Conservation (phyloP, 441 rosid species). For the Adansonia rubrostipa region DNA sequence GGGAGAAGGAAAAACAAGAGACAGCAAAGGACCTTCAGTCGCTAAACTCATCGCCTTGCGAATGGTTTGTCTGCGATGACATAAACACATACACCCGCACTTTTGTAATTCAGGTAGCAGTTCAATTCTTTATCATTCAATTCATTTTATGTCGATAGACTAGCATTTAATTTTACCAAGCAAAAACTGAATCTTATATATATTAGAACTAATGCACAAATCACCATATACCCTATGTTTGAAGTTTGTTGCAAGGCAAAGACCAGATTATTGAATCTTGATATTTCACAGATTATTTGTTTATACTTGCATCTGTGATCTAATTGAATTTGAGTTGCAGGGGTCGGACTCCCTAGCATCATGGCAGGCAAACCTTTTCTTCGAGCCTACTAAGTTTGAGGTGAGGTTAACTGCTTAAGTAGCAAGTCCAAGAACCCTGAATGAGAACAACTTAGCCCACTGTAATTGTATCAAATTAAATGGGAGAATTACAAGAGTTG, state of each 20-base stretch:
- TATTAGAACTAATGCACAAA: neutral
- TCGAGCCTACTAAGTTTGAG: neutral
- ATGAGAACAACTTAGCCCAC: neutral
- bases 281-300: neutral
- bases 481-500: neutral
- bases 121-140: slow-evolving; percentile 20
- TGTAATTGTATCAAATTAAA: neutral
- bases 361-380: neutral
- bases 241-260: neutral
- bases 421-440: neutral
- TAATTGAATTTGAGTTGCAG: neutral
- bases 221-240: too few relatives aligned
- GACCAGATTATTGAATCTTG: neutral
- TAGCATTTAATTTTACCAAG: neutral
- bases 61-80: slow-evolving; percentile 91
- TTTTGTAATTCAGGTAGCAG: slow-evolving; percentile 82
- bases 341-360: slow-evolving; percentile 1
- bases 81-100: slow-evolving; percentile 60
- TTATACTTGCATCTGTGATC: slow-evolving; percentile 3
- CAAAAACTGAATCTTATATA: neutral
- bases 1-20: slow-evolving; percentile 77
- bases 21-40: slow-evolving; percentile 80
- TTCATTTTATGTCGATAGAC: neutral
- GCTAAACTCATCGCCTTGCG: slow-evolving; percentile 78
- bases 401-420: slow-evolving; percentile 8